phyloP scores from a whole-genome alignment of 495 filamentous ascomycete genomes.

The Lasiosphaeria ovina region DNA sequence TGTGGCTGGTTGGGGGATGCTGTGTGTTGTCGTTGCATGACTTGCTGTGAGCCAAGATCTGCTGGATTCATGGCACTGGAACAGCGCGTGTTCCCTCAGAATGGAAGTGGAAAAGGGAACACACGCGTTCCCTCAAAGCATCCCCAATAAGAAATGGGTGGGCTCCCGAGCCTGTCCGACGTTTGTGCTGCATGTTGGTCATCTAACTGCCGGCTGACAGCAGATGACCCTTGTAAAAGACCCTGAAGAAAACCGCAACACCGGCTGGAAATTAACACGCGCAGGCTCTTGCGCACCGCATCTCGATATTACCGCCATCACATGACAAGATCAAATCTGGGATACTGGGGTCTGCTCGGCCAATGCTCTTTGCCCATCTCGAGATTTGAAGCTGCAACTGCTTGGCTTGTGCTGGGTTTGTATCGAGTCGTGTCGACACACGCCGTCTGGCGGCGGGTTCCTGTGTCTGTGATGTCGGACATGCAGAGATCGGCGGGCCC shows the following conservation, averaged over 20 bases:
- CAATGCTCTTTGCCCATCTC: not conserved
- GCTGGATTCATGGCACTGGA: too few relatives aligned
- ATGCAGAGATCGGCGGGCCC: not conserved
- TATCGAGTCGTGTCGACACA: not conserved
- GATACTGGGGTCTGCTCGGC: not conserved
- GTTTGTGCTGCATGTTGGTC: constrained; percentile 11
- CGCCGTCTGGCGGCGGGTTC: not conserved
- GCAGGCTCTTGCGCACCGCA: not conserved
- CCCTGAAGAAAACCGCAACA: constrained; percentile 5
- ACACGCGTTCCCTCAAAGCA: too few relatives aligned
- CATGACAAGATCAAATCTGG: not conserved
- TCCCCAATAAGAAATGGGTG: not conserved
- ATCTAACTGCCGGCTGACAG: constrained; percentile 8
- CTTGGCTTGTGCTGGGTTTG: not conserved
- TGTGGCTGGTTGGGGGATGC: too few relatives aligned
- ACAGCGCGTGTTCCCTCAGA: too few relatives aligned
- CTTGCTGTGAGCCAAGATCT: too few relatives aligned
- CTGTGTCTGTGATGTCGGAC: not conserved
- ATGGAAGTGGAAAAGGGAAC: too few relatives aligned
- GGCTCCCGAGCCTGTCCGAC: not conserved
- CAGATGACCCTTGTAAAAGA: constrained; percentile 13
- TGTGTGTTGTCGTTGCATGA: too few relatives aligned
- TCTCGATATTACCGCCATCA: not conserved
- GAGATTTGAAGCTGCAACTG: not conserved
- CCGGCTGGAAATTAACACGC: not conserved